Percentiles rank a stretch among this genome's conserved stretches.
phyloP scores from a whole-genome alignment of 139 green algal species.

The Auxenochlorella pyrenoidosa region DNA sequence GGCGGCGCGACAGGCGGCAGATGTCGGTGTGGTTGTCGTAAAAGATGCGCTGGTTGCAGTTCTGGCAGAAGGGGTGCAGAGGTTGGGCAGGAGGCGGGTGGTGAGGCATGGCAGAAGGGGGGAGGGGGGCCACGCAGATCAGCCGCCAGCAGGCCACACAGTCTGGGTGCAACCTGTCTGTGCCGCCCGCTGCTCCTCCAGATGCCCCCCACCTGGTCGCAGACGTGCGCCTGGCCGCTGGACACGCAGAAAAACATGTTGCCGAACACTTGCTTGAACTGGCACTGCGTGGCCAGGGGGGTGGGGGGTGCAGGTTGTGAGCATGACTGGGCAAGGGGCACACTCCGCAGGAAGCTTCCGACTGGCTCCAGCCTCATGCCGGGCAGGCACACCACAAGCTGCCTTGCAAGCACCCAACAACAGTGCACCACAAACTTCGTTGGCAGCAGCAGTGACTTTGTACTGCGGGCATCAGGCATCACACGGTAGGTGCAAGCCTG shows the following conservation, averaged over 20 bases:
- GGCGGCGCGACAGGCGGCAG: slow-evolving; percentile 40
- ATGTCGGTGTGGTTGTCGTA: slow-evolving; percentile 44
- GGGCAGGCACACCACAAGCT: no score
- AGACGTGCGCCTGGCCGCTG: slow-evolving; percentile 43
- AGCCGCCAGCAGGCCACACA: no score
- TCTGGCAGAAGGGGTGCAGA: not conserved
- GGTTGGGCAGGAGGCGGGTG: not conserved
- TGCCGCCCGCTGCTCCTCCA: no score
- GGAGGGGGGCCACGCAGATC: not conserved
- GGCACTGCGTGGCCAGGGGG: not conserved
- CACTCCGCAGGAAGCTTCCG: not conserved
- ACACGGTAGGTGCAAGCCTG: no score
- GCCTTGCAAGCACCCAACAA: no score
- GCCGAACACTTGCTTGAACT: slow-evolving; percentile 39
- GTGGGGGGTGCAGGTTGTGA: no score
- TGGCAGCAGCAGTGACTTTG: not conserved
- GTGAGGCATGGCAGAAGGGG: no score
- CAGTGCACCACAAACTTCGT: no score
- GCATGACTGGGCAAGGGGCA: not conserved
- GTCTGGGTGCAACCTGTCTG: not conserved
- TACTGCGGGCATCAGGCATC: no score
- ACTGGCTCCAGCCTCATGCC: no score
- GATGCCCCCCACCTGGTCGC: slow-evolving; percentile 14
- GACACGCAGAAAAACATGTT: slow-evolving; percentile 39
- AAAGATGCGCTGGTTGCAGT: slow-evolving; percentile 38